Evolutionary conservation across 2,329 filamentous ascomycete genomes (phyloP).

Genomic region (Trichoderma brevicompactum): DNA sequence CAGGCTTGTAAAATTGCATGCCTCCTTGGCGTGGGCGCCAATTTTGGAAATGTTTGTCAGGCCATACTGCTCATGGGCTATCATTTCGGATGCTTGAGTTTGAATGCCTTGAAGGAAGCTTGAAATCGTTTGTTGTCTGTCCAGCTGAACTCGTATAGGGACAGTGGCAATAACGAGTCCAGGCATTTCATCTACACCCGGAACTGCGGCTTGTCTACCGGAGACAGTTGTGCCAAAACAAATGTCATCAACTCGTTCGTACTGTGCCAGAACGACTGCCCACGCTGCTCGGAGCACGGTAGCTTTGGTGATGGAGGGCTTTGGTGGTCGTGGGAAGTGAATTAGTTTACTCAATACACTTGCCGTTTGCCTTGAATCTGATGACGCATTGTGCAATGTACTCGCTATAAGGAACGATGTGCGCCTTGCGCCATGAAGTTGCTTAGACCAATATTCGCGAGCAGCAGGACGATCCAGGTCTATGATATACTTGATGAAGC

Average conservation of each 20-base stretch:
- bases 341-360: background rate
- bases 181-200: slow-evolving; percentile 31
- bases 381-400: background rate
- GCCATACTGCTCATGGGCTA: slow-evolving; percentile 18
- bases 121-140: background rate
- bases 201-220: slow-evolving; percentile 33
- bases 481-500: slow-evolving; percentile 20
- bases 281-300: slow-evolving; percentile 23
- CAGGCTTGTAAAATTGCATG: slow-evolving; percentile 14
- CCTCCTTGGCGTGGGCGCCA: slow-evolving; percentile 9
- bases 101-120: slow-evolving; percentile 14
- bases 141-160: slow-evolving; percentile 22
- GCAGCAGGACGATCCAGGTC: slow-evolving; percentile 1
- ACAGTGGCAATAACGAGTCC: slow-evolving; percentile 35
- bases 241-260: slow-evolving; percentile 38
- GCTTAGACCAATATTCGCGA: slow-evolving; percentile 29
- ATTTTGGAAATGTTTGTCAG: slow-evolving; percentile 4
- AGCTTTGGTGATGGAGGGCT: slow-evolving; percentile 28
- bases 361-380: background rate
- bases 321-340: background rate
- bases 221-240: slow-evolving; percentile 34
- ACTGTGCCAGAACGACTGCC: slow-evolving; percentile 39
- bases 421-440: slow-evolving; percentile 27
- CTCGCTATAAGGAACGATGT: background rate
- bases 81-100: slow-evolving; percentile 20